These are phyloP conservation scores for Ustilago xerochloae DNA, from an alignment of 1,284 basidiomycete species.

Conservation along the genomic window DNA sequence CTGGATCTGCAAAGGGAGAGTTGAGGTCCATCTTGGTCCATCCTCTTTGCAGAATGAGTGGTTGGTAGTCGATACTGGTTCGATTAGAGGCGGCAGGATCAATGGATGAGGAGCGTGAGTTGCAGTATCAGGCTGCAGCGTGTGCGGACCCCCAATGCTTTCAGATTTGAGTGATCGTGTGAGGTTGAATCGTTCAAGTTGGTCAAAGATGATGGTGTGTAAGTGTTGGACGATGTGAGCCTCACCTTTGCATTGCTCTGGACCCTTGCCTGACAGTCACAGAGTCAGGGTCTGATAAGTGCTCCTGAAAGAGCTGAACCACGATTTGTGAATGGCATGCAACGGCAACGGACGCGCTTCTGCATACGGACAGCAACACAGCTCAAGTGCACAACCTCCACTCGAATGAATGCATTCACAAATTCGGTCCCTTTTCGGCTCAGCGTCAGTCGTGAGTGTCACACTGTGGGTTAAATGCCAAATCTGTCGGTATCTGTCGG, in stretches of 20 bases:
- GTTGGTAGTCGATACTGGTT: neutral
- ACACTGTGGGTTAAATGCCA: too few species aligned
- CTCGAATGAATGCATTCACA: too few species aligned
- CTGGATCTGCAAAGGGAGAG: slow-evolving; percentile 49
- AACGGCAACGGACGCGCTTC: neutral
- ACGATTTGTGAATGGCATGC: neutral
- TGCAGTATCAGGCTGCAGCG: too few species aligned
- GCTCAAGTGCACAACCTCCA: too few species aligned
- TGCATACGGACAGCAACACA: too few species aligned
- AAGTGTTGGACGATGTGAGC: neutral
- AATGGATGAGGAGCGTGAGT: too few species aligned
- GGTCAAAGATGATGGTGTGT: neutral
- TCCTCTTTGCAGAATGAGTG: too few species aligned
- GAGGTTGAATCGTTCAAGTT: too few species aligned
- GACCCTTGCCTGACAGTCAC: neutral
- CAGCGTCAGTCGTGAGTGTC: neutral
- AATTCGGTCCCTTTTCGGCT: neutral
- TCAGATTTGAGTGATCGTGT: too few species aligned
- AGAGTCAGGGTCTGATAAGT: neutral
- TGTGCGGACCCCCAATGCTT: too few species aligned
- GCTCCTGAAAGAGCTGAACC: neutral
- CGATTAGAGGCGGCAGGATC: too few species aligned
- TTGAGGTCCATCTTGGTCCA: slow-evolving; percentile 38
- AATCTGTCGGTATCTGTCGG: too few species aligned
- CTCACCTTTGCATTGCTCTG: neutral